phyloP scores from a whole-genome alignment of 2,329 filamentous ascomycete genomes.

The Colletotrichum sp. region DNA sequence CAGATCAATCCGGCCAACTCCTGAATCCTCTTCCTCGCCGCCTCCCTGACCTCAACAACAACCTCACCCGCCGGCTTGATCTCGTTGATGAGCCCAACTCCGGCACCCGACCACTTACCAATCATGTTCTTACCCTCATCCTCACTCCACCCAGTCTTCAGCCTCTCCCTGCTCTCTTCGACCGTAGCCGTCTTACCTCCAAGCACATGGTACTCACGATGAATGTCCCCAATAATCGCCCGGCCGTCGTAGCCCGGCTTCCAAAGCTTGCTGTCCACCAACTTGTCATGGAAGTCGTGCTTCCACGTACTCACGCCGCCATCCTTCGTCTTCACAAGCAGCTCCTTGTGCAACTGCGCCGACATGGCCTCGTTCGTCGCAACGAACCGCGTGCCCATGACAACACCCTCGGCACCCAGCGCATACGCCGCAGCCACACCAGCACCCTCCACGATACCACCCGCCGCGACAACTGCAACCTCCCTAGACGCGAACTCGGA shows the following conservation, averaged over 20 bases:
- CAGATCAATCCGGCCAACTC: conserved; percentile 28
- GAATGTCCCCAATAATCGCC: conserved; percentile 43
- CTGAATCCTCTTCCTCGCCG: conserved; percentile 37
- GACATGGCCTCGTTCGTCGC: conserved; percentile 48
- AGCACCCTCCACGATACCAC: conserved; percentile 62
- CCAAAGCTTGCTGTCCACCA: conserved; percentile 44
- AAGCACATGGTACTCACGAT: conserved; percentile 38
- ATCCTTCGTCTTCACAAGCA: conserved; percentile 45
- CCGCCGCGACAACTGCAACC: conserved; percentile 58
- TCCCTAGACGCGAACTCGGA: conserved; percentile 36
- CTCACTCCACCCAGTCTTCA: conserved; percentile 40
- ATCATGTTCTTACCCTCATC: conserved; percentile 36
- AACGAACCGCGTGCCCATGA: conserved; percentile 53
- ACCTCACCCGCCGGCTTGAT: conserved; percentile 46
- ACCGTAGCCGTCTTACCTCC: conserved; percentile 9
- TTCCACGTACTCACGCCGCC: conserved; percentile 52
- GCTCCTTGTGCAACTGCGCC: conserved; percentile 42
- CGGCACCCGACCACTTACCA: conserved; percentile 48
- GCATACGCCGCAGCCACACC: conserved; percentile 60
- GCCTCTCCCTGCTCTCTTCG: conserved; percentile 44
- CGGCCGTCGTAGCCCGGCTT: conserved; percentile 48
- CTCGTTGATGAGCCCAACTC: conserved; percentile 49
- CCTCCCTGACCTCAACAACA: conserved; percentile 44
- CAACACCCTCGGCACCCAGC: conserved; percentile 50
- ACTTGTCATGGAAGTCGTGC: conserved; percentile 49